phyloP scores from a whole-genome alignment of 2,329 filamentous ascomycete genomes.

The Ceratocystis cubensis region DNA sequence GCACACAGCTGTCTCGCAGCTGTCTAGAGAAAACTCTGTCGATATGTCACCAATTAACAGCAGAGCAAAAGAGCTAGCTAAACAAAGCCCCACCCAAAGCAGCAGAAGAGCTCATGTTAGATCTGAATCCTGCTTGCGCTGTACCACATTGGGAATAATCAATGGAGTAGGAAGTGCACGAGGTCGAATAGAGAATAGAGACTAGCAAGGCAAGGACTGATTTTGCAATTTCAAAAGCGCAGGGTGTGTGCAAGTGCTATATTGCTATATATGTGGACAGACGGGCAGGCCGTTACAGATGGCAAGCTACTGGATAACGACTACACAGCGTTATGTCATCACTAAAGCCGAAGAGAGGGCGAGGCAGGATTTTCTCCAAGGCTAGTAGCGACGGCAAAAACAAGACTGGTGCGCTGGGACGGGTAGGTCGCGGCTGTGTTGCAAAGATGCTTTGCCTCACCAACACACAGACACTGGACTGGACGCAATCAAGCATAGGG shows the following conservation, averaged over 20 bases:
- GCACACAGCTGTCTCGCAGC: not conserved
- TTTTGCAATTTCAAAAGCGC: not conserved
- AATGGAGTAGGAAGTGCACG: not conserved
- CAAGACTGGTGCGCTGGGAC: not conserved
- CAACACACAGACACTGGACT: not conserved
- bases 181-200: not conserved
- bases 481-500: not conserved
- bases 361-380: not conserved
- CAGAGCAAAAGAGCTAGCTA: too few species aligned
- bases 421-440: not conserved
- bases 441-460: not conserved
- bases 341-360: too few species aligned
- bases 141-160: not conserved
- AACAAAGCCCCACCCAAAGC: not conserved
- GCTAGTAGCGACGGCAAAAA: not conserved
- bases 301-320: too few species aligned
- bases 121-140: not conserved
- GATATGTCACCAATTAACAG: constrained; percentile 1
- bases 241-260: not conserved
- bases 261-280: not conserved
- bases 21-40: not conserved
- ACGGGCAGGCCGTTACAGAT: too few species aligned
- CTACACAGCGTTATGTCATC: too few species aligned
- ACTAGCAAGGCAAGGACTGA: not conserved
- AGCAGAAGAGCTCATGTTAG: not conserved